Base-by-base conservation (phyloP, 768 basidiomycete species). In the Hygrophoropsis aurantiaca region DNA sequence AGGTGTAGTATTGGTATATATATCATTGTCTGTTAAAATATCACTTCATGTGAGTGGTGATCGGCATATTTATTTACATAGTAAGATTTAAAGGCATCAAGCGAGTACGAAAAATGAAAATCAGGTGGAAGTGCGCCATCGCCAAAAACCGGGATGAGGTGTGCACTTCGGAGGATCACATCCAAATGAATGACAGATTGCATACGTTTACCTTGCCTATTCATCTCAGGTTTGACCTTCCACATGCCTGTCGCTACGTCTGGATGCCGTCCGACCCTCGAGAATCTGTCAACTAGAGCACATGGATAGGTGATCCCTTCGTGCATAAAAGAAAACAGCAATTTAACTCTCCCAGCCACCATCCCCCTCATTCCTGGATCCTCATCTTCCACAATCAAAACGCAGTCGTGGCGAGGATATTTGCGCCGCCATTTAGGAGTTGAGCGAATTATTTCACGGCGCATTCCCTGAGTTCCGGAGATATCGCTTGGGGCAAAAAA, bases 21-120 rank as follows among this genome's bases (percentile, higher is more conserved):
- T n/a, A n/a, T n/a, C n/a, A n/a, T n/a, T n/a, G n/a, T n/a, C n/a
- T n/a, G n/a, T n/a, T n/a, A n/a, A n/a, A n/a, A 48, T 10, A 26
- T 16, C 4, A 55, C 49, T 42, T 58, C 57, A 50, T 62, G 47
- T 1, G 58, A 49, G 36, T 70, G 68, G 36, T 68, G 56, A 39
- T 69, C 66, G 16, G 54, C 57, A 39, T 56, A 68, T 30, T 59
- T 66, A 34, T 67, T 70, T 0, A 69, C 52, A 51, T 64, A 66
- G 49, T 52, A 67, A 1, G 44, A 35, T 10, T 43, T 13, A 25
- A 67, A 68, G 13, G 47, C 37, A 41, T 64, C 50, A 2, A 68
- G 52, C 21, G 57, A 50, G 9, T 59, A 24, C n/a, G 51, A 25
- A 49, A 54, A 52, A n/a, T 56, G 26, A 26, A 64, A 45, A 4